Conservation (phyloP, 371 early-diverging fungal species). For the Dichotomocladium elegans region DNA sequence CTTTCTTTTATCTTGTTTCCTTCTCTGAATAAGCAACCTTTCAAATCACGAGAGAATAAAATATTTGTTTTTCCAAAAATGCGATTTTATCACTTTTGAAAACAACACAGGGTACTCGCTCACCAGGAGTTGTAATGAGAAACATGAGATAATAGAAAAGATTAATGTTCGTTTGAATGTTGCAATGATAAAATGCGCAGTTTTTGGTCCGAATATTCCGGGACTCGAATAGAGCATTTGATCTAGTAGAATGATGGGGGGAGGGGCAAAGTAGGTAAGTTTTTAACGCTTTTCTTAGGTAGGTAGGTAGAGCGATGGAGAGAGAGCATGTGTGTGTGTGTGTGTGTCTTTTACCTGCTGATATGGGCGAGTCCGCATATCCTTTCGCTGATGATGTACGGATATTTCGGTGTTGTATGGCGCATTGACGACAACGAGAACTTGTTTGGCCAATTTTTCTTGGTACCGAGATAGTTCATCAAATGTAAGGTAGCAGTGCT, state of each 20-base stretch:
- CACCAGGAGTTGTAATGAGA: neutral
- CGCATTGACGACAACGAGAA: constrained; percentile 33
- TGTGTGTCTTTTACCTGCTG: neutral
- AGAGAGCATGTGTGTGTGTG: neutral
- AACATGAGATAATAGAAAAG: neutral
- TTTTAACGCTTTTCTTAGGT: neutral
- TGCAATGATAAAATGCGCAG: constrained; percentile 22
- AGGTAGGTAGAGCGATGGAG: neutral
- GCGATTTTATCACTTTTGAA: neutral
- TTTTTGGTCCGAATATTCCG: constrained; percentile 21
- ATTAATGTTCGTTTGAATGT: constrained; percentile 1
- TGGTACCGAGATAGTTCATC: constrained; percentile 31
- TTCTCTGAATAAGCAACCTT: neutral
- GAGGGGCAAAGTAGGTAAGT: too few species aligned
- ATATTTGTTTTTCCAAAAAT: neutral
- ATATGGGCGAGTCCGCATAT: neutral
- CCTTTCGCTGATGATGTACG: constrained; percentile 18
- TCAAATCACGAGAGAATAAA: neutral
- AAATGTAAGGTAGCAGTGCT: constrained; percentile 36
- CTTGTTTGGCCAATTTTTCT: constrained; percentile 23
- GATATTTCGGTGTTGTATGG: constrained; percentile 34
- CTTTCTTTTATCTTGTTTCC: neutral
- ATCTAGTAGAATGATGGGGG: constrained; percentile 8
- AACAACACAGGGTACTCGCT: neutral
- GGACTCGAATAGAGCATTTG: constrained; percentile 31